Base-by-base conservation (phyloP, 177 flowering plant genomes). In the Tripterygium wilfordii region DNA sequence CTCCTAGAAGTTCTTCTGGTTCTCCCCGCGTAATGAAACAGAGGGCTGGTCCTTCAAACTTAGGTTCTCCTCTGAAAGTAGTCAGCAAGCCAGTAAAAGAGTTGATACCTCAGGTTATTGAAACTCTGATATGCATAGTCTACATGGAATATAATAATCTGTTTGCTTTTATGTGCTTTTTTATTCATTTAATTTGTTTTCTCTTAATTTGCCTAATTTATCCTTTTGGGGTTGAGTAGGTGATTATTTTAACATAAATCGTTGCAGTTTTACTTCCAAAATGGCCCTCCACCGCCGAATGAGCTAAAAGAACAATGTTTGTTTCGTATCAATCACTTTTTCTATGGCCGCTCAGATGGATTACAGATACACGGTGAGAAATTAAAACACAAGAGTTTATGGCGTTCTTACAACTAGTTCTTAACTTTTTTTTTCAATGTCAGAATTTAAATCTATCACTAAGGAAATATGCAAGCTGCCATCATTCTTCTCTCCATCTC, bases 391-490 rank as follows among this genome's bases (percentile, higher is more conserved):
- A 8, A 32, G 25, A 26, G 15, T 27, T 31, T n/a, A n/a, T n/a
- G n/a, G n/a, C n/a, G n/a, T n/a, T n/a, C n/a, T n/a, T n/a, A n/a
- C n/a, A n/a, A n/a, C n/a, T 12, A n/a, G 23, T 13, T 48, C 13
- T 27, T 50, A 37, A 23, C 35, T 10, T 19, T 57, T 45, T 53
- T 5, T 23, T 29, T 28, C 60, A 29, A 18, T 29, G 12, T 17
- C 86, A 89, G 97, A 89, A 60, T 89, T 87, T 37, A 88, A 79
- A 57, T 49, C 65, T 32, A 61, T 94, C 42, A 75, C 90, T 4
- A 80, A 74, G 62, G 99, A 86, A 63, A 69, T 94, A 8, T 89
- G 96, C 78, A 88, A 80, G 82, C 79, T 89, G 36, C 99, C 99
- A 9, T 82, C 96, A 31, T 89, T 86, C 69, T 83, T 94, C 64